Evolutionary conservation across 1,139 yeast species (phyloP).

Genomic region (Suhomyces bokatorum): DNA sequence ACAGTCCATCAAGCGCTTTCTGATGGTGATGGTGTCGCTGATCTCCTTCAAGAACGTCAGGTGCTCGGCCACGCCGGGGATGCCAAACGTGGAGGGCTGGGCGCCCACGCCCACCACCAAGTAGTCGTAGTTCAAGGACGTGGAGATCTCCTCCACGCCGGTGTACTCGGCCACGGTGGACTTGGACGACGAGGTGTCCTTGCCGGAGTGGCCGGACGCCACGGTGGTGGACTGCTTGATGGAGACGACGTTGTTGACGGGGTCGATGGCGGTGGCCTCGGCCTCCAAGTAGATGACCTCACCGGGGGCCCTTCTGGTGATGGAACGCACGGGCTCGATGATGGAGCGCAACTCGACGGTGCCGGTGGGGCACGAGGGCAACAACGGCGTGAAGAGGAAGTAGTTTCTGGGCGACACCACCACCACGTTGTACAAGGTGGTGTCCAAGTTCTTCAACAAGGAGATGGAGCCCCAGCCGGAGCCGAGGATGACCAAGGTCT

Average conservation of each 20-base stretch:
- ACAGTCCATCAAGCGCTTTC: constrained; percentile 74
- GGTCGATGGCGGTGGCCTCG: constrained; percentile 82
- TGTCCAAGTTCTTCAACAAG: constrained; percentile 79
- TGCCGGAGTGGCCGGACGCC: constrained; percentile 54
- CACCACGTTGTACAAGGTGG: constrained; percentile 82
- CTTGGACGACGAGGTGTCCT: constrained; percentile 53
- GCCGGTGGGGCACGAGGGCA: constrained; percentile 94
- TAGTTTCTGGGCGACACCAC: constrained; percentile 93
- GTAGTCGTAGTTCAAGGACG: constrained; percentile 67
- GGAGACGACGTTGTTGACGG: constrained; percentile 58
- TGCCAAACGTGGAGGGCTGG: constrained; percentile 87
- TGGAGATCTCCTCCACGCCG: constrained; percentile 46
- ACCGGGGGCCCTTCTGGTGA: constrained; percentile 61
- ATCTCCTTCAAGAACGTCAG: constrained; percentile 86
- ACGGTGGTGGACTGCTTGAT: constrained; percentile 58
- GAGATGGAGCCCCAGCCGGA: constrained; percentile 95
- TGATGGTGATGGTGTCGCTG: constrained; percentile 75
- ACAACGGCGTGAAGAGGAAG: constrained; percentile 88
- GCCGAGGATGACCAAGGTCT: constrained; percentile 86
- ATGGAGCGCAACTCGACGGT: constrained; percentile 89
- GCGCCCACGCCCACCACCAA: constrained; percentile 91
- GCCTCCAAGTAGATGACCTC: constrained; percentile 89
- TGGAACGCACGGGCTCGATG: constrained; percentile 79
- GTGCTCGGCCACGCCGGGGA: constrained; percentile 88
- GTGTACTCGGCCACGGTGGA: constrained; percentile 44